Base-by-base conservation (phyloP, 139 green algal genomes). In the Trebouxia sp. region DNA sequence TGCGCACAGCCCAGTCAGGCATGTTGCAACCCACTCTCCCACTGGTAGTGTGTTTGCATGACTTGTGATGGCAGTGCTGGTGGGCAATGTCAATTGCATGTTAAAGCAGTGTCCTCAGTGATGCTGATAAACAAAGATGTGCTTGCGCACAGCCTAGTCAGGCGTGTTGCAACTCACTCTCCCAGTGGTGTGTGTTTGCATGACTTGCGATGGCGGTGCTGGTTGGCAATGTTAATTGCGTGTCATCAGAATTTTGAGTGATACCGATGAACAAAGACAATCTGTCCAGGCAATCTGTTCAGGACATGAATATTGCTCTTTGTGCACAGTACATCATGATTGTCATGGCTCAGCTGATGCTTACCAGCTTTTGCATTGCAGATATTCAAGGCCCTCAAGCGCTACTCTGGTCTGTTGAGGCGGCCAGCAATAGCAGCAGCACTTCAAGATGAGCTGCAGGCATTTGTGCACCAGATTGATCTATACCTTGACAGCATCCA, bases 331-430 rank as follows among this genome's bases (percentile, higher is more conserved):
- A n/a, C n/a, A n/a, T n/a, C n/a, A n/a, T n/a, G n/a, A 14, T 28
- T 6, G 8, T n/a, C 53, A 65, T 66, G 55, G 1, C 26, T 39
- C n/a, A n/a, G n/a, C n/a, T n/a, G 32, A n/a, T 3, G n/a, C 26
- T 22, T 41, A 70, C 58, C n/a, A 24, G 26, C 58, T 41, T 12
- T n/a, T 24, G 6, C 42, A 12, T 77, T 41, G 28, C 75, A 89
- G 74, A 78, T 88, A 2, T 84, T 88, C 41, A 47, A 42, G n/a
- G 81, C 93, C 53, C 82, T 94, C 8, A 86, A 84, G 79, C 84
- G 84, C 4, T 91, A 90, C 51, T 85, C 85, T 55, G 85, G 80
- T 42, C 86, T 94, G 47, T 84, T 94, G 38, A 81, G 77, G 35
- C 87, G 87, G 66, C 72, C 89, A 35, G 85, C 82, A 28, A 84